These are phyloP conservation scores for Cystobasidium slooffiae DNA, from an alignment of 1,284 basidiomycete genomes.

Conservation along the genomic window DNA sequence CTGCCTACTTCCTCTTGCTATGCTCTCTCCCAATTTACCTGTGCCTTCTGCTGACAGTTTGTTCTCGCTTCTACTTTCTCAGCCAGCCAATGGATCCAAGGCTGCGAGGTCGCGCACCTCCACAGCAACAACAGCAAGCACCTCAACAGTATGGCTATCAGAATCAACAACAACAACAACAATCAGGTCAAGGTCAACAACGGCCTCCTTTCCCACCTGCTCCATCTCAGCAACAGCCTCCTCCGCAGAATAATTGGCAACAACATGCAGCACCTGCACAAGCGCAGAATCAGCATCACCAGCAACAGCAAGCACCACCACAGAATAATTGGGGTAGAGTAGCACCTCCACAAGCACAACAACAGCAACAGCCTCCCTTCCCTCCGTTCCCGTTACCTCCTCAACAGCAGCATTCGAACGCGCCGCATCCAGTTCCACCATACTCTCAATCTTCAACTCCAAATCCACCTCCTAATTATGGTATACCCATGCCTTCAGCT, in stretches of 20 bases:
- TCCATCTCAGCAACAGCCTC: slow-evolving; percentile 19
- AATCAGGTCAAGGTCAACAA: background rate
- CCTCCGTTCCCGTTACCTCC: background rate
- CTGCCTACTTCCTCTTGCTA: background rate
- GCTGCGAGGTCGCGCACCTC: slow-evolving; percentile 32
- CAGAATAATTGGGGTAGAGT: slow-evolving; percentile 16
- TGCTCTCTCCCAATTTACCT: background rate
- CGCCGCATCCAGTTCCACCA: background rate
- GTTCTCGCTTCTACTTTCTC: background rate
- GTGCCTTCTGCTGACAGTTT: slow-evolving; percentile 1
- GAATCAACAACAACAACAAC: slow-evolving; percentile 16
- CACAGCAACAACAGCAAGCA: slow-evolving; percentile 11
- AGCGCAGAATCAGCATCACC: background rate
- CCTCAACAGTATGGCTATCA: slow-evolving; percentile 8
- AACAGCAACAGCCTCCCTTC: background rate
- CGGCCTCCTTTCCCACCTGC: slow-evolving; percentile 20
- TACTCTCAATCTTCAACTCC: slow-evolving; percentile 14
- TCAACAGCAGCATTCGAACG: background rate
- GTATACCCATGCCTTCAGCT: slow-evolving; percentile 7
- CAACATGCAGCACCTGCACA: slow-evolving; percentile 3
- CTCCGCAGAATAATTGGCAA: slow-evolving; percentile 28
- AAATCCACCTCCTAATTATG: slow-evolving; percentile 11
- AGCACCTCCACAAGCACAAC: background rate
- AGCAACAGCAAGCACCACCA: slow-evolving; percentile 11
- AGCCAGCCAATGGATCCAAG: slow-evolving; percentile 39